Evolutionary conservation across 192 early-diverging fungal genomes (phyloP).

Genomic region (Thoreauomyces humboldtii): DNA sequence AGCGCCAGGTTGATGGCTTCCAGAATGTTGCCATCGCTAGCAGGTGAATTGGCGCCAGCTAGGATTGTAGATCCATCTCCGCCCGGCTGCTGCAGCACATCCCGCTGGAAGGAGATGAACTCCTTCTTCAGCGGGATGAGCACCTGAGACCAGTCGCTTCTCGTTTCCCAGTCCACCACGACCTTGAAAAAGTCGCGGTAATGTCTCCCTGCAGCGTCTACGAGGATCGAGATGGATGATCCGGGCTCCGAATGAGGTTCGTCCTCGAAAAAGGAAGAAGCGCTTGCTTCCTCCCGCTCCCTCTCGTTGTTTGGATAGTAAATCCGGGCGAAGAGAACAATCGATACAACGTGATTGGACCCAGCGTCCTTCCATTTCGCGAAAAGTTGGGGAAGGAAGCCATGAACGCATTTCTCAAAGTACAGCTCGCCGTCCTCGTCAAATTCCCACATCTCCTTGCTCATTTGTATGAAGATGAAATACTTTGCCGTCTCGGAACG

Average conservation of each 20-base stretch:
- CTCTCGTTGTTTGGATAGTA: conserved; percentile 56
- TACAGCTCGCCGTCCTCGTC: conserved; percentile 95
- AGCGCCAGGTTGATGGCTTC: conserved; percentile 96
- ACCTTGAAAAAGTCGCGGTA: conserved; percentile 97
- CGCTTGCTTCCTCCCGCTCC: not conserved
- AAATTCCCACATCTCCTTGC: conserved; percentile 96
- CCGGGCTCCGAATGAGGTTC: not conserved
- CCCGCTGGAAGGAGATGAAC: conserved; percentile 69
- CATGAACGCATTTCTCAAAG: conserved; percentile 88
- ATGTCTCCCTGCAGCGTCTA: conserved; percentile 47
- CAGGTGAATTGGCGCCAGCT: conserved; percentile 75
- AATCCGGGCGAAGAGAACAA: conserved; percentile 90
- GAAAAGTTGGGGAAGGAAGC: conserved; percentile 88
- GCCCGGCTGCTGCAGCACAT: conserved; percentile 57
- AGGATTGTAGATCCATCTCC: conserved; percentile 50
- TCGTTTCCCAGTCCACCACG: conserved; percentile 87
- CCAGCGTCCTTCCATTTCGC: conserved; percentile 73
- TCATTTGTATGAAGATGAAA: conserved; percentile 96
- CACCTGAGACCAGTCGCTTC: conserved; percentile 66
- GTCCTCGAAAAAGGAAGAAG: not conserved
- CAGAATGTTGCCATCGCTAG: conserved; percentile 90
- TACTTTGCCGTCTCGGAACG: conserved; percentile 92
- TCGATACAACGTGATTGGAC: conserved; percentile 93
- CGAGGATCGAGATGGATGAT: conserved; percentile 10
- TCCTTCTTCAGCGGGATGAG: conserved; percentile 67